phyloP scores from a whole-genome alignment of 768 basidiomycete genomes.

The Daedaleopsis sinensis region DNA sequence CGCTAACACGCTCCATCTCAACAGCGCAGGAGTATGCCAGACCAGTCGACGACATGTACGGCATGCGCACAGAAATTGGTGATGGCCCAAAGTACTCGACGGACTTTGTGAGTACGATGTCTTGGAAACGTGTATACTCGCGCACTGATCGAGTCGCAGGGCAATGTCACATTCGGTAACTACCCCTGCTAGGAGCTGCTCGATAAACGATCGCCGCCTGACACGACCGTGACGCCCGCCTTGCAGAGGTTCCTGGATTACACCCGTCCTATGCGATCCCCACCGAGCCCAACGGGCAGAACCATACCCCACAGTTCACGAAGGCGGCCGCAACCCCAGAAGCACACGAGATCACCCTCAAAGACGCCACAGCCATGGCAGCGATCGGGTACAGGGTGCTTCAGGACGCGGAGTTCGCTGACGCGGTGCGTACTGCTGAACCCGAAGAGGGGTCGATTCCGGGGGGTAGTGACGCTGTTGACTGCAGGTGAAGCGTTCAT shows the following conservation, averaged over 20 bases:
- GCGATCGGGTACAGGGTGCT: conserved; percentile 62
- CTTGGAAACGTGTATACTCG: neutral
- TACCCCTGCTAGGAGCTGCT: conserved; percentile 24
- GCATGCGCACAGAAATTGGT: conserved; percentile 36
- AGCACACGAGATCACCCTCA: conserved; percentile 65
- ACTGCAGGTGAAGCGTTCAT: conserved; percentile 6
- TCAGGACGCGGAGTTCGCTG: conserved; percentile 58
- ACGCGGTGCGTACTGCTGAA: conserved; percentile 42
- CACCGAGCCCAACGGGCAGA: conserved; percentile 69
- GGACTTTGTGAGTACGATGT: conserved; percentile 64
- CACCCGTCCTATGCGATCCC: conserved; percentile 52
- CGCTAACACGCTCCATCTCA: neutral
- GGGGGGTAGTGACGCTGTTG: too few relatives aligned
- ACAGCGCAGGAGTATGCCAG: conserved; percentile 58
- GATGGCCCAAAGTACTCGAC: conserved; percentile 62
- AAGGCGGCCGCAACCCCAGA: conserved; percentile 57
- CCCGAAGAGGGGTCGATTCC: neutral
- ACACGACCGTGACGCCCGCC: too few relatives aligned
- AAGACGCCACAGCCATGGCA: conserved; percentile 62
- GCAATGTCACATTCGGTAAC: conserved; percentile 71
- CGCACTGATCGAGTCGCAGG: conserved; percentile 42
- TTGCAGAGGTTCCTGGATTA: conserved; percentile 29
- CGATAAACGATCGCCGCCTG: too few relatives aligned
- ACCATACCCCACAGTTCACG: conserved; percentile 73
- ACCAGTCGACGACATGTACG: conserved; percentile 48